Conservation (phyloP, 139 green algal genomes). For the Asterochloris erici region DNA sequence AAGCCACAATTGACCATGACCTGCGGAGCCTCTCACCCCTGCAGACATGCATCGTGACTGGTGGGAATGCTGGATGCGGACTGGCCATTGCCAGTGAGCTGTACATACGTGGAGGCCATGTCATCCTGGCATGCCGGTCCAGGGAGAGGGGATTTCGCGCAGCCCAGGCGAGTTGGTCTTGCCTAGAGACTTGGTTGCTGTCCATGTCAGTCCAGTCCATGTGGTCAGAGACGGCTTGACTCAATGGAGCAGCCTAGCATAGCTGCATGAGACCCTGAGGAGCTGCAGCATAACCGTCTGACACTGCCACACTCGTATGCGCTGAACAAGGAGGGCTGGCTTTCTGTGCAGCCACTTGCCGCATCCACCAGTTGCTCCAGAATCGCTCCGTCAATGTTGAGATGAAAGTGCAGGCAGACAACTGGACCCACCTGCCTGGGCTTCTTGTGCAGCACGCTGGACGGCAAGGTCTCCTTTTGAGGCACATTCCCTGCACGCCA, state of each 20-base stretch:
- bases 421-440: no score
- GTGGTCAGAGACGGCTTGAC: not conserved
- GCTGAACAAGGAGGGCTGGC: no score
- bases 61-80: slow-evolving; percentile 38
- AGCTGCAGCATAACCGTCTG: not conserved
- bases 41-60: slow-evolving; percentile 36
- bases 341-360: no score
- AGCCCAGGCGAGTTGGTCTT: not conserved
- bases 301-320: no score
- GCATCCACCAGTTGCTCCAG: no score
- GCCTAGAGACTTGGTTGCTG: not conserved
- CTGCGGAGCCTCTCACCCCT: not conserved
- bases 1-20: not conserved
- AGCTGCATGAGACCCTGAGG: not conserved
- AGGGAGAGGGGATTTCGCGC: slow-evolving; percentile 1
- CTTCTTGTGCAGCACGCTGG: not conserved
- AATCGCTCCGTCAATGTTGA: no score
- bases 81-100: slow-evolving; percentile 24
- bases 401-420: no score
- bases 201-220: not conserved
- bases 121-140: slow-evolving; percentile 37
- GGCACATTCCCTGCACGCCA: not conserved
- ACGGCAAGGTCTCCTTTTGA: not conserved
- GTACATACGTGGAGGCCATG: slow-evolving; percentile 10
- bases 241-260: not conserved